phyloP scores from a whole-genome alignment of 345 rosid genomes.

The Brassica carinata region DNA sequence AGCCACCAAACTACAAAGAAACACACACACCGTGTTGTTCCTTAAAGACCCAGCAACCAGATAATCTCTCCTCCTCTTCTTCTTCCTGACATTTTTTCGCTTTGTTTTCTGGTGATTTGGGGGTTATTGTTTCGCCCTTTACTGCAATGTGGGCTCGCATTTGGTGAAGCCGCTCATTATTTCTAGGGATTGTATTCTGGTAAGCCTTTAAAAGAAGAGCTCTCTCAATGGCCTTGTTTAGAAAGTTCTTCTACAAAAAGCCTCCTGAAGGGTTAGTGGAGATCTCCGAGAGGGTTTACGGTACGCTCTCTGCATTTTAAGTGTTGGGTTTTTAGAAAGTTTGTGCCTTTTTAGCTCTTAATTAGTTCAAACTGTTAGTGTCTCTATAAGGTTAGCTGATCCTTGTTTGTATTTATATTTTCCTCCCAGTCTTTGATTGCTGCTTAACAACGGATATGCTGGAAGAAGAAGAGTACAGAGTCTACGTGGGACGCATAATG shows the following conservation, averaged over 20 bases:
- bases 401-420: constrained; percentile 19
- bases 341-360: neutral
- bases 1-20: constrained; percentile 40
- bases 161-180: constrained; percentile 33
- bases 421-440: constrained; percentile 58
- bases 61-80: constrained; percentile 35
- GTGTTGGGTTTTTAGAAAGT: constrained; percentile 30
- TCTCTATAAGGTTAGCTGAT: constrained; percentile 12
- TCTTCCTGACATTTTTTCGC: constrained; percentile 40
- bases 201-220: constrained; percentile 30
- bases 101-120: constrained; percentile 33
- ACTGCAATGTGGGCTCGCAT: constrained; percentile 36
- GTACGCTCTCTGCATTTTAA: constrained; percentile 45
- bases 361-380: neutral
- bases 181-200: constrained; percentile 12
- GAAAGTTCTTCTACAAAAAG: constrained; percentile 67
- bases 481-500: constrained; percentile 57
- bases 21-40: constrained; percentile 42
- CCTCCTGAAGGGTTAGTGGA: constrained; percentile 82
- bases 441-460: constrained; percentile 61
- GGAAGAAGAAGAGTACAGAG: constrained; percentile 56
- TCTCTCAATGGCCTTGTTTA: constrained; percentile 65
- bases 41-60: constrained; percentile 64
- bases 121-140: constrained; percentile 21
- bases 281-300: constrained; percentile 82